Evolutionary conservation across 192 early-diverging fungal genomes (phyloP).

Genomic region (Paraglomus brasilianum): DNA sequence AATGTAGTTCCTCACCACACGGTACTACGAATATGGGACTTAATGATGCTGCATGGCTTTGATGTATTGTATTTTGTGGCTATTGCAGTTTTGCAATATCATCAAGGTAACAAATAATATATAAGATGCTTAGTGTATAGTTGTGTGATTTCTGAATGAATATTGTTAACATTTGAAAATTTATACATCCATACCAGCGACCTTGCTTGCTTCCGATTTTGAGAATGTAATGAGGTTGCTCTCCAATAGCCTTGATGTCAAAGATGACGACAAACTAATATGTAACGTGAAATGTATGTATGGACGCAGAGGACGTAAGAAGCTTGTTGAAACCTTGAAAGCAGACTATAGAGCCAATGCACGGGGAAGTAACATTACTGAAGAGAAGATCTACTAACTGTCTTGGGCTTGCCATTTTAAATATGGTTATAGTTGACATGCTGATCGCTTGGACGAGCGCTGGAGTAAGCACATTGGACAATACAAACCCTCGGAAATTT

Average conservation of each 20-base stretch:
- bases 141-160: neutral
- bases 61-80: constrained; percentile 55
- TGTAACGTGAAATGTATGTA: constrained; percentile 38
- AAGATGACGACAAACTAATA: constrained; percentile 48
- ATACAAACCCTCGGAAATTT: too few relatives aligned
- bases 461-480: too few relatives aligned
- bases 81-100: constrained; percentile 44
- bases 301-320: constrained; percentile 23
- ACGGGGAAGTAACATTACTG: too few relatives aligned
- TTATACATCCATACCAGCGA: constrained; percentile 30
- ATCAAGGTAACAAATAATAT: constrained; percentile 43
- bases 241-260: constrained; percentile 48
- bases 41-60: constrained; percentile 50
- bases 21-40: constrained; percentile 56
- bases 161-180: neutral
- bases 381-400: too few relatives aligned
- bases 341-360: constrained; percentile 25
- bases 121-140: neutral
- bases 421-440: too few relatives aligned
- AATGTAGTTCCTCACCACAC: constrained; percentile 52
- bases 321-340: neutral
- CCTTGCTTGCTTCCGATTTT: constrained; percentile 45
- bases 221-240: constrained; percentile 48
- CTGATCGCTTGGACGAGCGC: too few relatives aligned
- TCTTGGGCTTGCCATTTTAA: too few relatives aligned